A percentile compares a stretch with the other conserved stretches of the same genome.
Evolutionary conservation across 192 early-diverging fungal genomes (phyloP).

Genomic region (Podila minutissima): DNA sequence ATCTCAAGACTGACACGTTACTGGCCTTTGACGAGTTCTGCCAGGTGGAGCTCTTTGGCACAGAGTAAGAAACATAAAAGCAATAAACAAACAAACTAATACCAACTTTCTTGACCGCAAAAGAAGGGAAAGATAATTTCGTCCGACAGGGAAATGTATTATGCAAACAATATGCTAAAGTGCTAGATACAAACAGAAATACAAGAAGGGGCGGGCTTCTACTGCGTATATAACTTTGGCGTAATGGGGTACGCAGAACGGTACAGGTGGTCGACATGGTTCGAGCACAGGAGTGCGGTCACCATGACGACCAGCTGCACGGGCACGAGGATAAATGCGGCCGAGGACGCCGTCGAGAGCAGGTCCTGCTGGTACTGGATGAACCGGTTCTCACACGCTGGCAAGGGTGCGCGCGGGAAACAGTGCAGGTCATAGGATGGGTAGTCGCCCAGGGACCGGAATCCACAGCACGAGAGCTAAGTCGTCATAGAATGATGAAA

Average conservation of each 20-base stretch:
- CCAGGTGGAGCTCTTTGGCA: constrained; percentile 42
- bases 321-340: constrained; percentile 53
- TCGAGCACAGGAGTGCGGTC: constrained; percentile 55
- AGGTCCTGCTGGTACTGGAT: constrained; percentile 45
- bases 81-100: not conserved
- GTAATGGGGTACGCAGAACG: constrained; percentile 30
- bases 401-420: constrained; percentile 58
- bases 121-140: not conserved
- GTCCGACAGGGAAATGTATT: no score
- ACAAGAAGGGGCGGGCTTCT: not conserved
- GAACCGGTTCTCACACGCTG: constrained; percentile 52
- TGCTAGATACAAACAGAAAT: not conserved
- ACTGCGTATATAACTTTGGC: constrained; percentile 32
- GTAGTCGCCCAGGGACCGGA: constrained; percentile 55
- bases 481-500: not conserved
- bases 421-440: constrained; percentile 59
- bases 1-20: constrained; percentile 25
- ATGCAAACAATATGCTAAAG: not conserved
- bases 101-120: no score
- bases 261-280: constrained; percentile 57
- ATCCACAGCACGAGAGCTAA: constrained; percentile 61
- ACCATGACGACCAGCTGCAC: constrained; percentile 54
- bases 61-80: constrained; percentile 6
- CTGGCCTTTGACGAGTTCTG: constrained; percentile 54
- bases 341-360: constrained; percentile 52